Base-by-base conservation (phyloP, 169 alveolate species). In the Toxoplasma gondii region DNA sequence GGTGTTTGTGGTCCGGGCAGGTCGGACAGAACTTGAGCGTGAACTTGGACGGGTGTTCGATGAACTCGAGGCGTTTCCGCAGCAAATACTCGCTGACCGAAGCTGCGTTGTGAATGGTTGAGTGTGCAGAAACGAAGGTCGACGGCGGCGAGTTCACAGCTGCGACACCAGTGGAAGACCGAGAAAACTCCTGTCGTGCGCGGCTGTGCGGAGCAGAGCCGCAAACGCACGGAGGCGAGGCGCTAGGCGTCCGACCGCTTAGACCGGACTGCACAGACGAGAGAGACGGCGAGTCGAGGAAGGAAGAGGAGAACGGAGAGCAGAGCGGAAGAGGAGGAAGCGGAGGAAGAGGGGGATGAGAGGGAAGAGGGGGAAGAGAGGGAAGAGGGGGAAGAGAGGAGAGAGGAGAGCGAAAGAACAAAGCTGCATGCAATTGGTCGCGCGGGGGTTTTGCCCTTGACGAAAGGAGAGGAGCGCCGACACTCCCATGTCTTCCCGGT, bases 1-100 rank as follows among this genome's bases (percentile, higher is more conserved):
- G 97, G 95, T 95, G 96, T 74, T 96, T 96, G 95, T 97, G 98
- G 36, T 98, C 98, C 12, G 98, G 98, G 92, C 98, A 97, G 82
- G 92, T 95, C 5, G 98, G 98, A 91, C 98, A 97, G 91, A 94
- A 97, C 87, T 96, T 96, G 43, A 97, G 96, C 29, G 98, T 96
- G 82, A 96, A 95, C 96, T 97, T 97, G 22, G 96, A 39, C 74
- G 97, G 98, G 64, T 95, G 94, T 87, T 97, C 98, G 45, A 91
- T 83, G 92, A 88, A 97, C 92, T 95, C 97, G 91, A 97, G 95
- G 53, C 97, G 95, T 94, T 97, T 97, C 49, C 98, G 96, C 41
- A 93, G 92, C 93, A 97, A 92, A 95, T 97, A 97, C 78, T n/a
- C 53, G 4, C 88, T 43, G 38, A 91, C 36, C 36, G 80, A 83